phyloP scores from a whole-genome alignment of 768 basidiomycete species.

The Naganishia vishniacii region DNA sequence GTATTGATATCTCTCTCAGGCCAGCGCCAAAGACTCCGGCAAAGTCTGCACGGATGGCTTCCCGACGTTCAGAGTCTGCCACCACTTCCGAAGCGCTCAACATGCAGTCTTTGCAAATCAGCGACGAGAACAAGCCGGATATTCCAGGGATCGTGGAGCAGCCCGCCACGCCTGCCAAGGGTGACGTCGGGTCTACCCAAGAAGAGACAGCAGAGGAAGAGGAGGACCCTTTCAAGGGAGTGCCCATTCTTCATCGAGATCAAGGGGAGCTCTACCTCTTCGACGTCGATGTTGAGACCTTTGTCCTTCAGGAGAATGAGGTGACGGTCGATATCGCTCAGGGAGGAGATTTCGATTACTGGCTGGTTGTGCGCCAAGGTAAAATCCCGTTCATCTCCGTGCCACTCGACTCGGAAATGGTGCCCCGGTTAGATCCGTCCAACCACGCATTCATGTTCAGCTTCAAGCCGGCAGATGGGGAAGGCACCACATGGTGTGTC shows the following conservation, averaged over 20 bases:
- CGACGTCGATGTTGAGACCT: conserved; percentile 50
- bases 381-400: conserved; percentile 43
- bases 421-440: conserved; percentile 40
- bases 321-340: conserved; percentile 46
- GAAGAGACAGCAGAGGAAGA: conserved; percentile 22
- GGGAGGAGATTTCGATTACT: conserved; percentile 47
- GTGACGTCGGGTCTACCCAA: conserved; percentile 16
- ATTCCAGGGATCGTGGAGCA: conserved; percentile 1
- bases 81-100: conserved; percentile 32
- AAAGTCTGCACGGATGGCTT: conserved; percentile 10
- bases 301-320: conserved; percentile 50
- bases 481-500: conserved; percentile 74
- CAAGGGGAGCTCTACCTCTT: conserved; percentile 50
- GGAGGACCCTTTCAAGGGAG: conserved; percentile 45
- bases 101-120: conserved; percentile 29
- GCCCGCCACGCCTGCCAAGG: conserved; percentile 16
- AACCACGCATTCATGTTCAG: conserved; percentile 80
- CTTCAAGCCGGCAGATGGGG: conserved; percentile 56
- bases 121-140: conserved; percentile 1
- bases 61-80: conserved; percentile 3
- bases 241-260: conserved; percentile 38
- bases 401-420: conserved; percentile 45
- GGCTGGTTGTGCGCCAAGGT: conserved; percentile 44
- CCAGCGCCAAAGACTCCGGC: conserved; percentile 31
- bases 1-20: conserved; percentile 11